Base-by-base conservation (phyloP, 148 eudicot species). In the Pouteria glomerata region DNA sequence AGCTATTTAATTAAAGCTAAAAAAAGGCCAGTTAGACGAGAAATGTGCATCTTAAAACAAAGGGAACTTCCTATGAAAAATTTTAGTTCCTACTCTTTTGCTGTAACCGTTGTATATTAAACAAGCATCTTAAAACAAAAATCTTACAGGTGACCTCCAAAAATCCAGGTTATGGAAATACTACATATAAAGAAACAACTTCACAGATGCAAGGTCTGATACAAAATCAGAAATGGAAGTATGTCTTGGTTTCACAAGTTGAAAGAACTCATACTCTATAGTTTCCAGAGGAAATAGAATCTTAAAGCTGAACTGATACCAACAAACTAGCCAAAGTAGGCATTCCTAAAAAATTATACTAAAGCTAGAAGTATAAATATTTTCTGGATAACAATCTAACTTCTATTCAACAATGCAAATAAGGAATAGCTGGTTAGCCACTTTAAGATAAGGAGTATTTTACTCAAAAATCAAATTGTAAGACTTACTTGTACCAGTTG, bases 401-500 rank as follows among this genome's bases (percentile, higher is more conserved):
- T 52, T 52, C 39, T 30, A 70, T 39, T 60, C 35, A 26, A 24
- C 37, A 51, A 73, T 29, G 24, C 37, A 47, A 66, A 29, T 1
- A 47, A 66, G 56, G 45, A 47, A 75, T 8, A 53, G 10, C n/a
- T n/a, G n/a, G n/a, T n/a, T n/a, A n/a, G n/a, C 48, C 13, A 66
- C 7, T 42, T 19, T 26, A 48, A 29, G 23, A 72, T 14, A 24
- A 30, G 44, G 8, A 0, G 24, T 26, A 18, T 37, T 18, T 59
- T 62, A 27, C 59, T 47, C 51, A 50, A 41, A 1, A 16, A 52
- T 3, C 15, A 55, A n/a, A 71, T 44, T 63, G 51, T 66, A 71
- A 66, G 19, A 89, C 98, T 91, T 91, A 95, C 98, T 95, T 95
- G 98, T 82, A 95, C 94, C 78, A 84, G 75, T 95, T 95, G 74